Base-by-base conservation (phyloP, 2,329 filamentous ascomycete species). In the Pseudocercospora macadamiae region DNA sequence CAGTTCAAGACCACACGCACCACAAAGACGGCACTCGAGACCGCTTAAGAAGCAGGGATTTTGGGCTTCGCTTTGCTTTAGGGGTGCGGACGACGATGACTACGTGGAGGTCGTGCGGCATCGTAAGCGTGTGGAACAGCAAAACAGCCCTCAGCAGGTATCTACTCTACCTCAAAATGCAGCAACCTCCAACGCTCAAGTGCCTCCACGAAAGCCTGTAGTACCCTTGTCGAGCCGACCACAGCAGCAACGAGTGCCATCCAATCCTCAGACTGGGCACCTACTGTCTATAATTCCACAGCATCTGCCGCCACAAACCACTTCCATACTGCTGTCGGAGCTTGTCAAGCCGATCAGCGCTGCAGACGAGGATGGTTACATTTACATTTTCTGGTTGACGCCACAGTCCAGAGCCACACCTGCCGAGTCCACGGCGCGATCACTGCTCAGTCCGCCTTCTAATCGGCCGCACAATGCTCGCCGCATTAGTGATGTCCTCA, bases 371-470 rank as follows among this genome's bases (percentile, higher is more conserved):
- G 80, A 89, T 10, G 95, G 95, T 34, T 99, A 95, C 77, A 97
- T 99, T 66, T 99, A 99, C 82, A 96, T 99, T 75, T 99, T 97
- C 81, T 97, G 93, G 92, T 82, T 97, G 19, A 97, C 91, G 0
- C 70, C 69, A 1, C 87, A 91, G 28, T 80, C 83, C 32, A 82
- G 81, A 2, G 76, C 84, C 6, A 73, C 80, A 0, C 74, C 83
- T 0, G 77, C 80, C 88, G 39, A 75, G 21, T 67, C 70, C 3
- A 42, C 75, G 73, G 53, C 74, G 5, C 64, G 68, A 25, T 72
- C 69, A 1, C 61, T 75, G 3, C 64, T 75, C 14, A 56, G 72
- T 5, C 62, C 66, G 52, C 67, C 61, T 14, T 51, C 42, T 18
- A 42, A 51, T n/a, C 59, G 51, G 9, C 60, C 63, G 3, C 39